Evolutionary conservation across 164 flowering plant species (phyloP), one percentile per base, ranked within the genome.

Genomic region (Litsea cubeba): DNA sequence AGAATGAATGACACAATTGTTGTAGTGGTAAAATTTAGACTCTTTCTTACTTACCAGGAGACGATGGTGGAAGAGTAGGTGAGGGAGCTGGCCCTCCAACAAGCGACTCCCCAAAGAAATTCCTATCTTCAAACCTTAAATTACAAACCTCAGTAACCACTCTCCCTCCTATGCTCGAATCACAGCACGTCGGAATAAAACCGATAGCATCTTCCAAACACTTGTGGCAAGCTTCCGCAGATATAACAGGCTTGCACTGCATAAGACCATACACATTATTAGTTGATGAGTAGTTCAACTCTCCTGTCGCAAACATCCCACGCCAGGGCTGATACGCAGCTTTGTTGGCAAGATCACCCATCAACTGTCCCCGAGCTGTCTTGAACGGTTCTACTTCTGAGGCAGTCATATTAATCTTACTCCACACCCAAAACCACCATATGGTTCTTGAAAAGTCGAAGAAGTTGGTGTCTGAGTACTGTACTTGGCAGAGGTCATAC

Each of bases 221-320:
- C 15, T 18, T 10, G 6, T 3, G 1, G 66, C 83, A 81, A 18
- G 65, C 49, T 1, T 0, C 4, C 8, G 8, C 3, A 2, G 79
- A 75, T 23, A 81, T 22, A 73, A 78, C 81, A 12, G 67, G 71
- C 0, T 69, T 77, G 71, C 83, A 81, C 75, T 78, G 76, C 40
- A 60, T 72, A 8, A 75, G 54, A 1, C 65, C 74, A 66, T 81
- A 75, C 30, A 80, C 3, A 11, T 15, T 71, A 14, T 62, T 24
- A 30, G 20, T 62, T 5, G 24, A 15, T 1, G 40, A 22, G 1
- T 49, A 11, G 7, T 18, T 70, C 22, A 46, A 18, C 35, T 63
- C 54, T 24, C 62, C 50, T 7, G 67, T 63, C 11, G 78, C 78
- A 32, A 35, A 76, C 49, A 62, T 62, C 62, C 62, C 22, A 17